Percentiles rank a stretch among this genome's conserved stretches.
Evolutionary conservation across 2,329 filamentous ascomycete genomes (phyloP).

Genomic region (Aspergillus persii): DNA sequence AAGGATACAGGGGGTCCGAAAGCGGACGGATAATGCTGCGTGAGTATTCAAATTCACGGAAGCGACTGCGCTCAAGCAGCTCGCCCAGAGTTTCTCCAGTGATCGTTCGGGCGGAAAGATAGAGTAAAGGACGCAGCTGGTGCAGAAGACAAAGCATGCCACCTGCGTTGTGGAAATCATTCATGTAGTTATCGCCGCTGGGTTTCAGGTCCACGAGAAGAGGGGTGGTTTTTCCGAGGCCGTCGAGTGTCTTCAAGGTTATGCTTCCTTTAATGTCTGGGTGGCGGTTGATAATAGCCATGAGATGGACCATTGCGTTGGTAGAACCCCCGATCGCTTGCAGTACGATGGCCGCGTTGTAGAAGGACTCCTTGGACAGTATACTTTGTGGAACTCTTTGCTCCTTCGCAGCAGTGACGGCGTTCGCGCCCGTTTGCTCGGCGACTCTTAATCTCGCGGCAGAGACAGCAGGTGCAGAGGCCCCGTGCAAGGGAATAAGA

Average conservation of each 20-base stretch:
- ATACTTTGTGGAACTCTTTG: conserved; percentile 45
- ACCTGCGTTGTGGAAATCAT: conserved; percentile 54
- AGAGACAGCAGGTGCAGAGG: conserved; percentile 54
- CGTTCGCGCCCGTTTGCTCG: conserved; percentile 53
- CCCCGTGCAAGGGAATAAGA: conserved; percentile 53
- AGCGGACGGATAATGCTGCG: conserved; percentile 46
- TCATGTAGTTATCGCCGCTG: conserved; percentile 55
- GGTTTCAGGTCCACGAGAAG: conserved; percentile 54
- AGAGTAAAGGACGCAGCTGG: conserved; percentile 46
- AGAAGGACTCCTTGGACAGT: conserved; percentile 47
- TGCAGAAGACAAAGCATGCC: conserved; percentile 52
- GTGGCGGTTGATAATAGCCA: conserved; percentile 55
- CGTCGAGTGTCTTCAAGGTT: conserved; percentile 47
- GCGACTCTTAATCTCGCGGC: conserved; percentile 53
- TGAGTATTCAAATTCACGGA: conserved; percentile 43
- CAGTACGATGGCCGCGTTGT: conserved; percentile 54
- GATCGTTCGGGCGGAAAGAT: conserved; percentile 47
- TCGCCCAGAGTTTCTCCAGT: conserved; percentile 49
- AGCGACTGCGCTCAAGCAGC: conserved; percentile 43
- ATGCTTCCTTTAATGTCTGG: conserved; percentile 47
- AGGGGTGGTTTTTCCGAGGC: conserved; percentile 48
- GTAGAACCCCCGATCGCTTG: conserved; percentile 58
- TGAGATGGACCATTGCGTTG: conserved; percentile 55
- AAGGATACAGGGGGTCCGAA: conserved; percentile 45
- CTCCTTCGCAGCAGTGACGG: conserved; percentile 43